A percentile compares a stretch with the other conserved stretches of the same genome.
Evolutionary conservation across 352 stramenopile species (phyloP).

Genomic region (Globisporangium splendens): DNA sequence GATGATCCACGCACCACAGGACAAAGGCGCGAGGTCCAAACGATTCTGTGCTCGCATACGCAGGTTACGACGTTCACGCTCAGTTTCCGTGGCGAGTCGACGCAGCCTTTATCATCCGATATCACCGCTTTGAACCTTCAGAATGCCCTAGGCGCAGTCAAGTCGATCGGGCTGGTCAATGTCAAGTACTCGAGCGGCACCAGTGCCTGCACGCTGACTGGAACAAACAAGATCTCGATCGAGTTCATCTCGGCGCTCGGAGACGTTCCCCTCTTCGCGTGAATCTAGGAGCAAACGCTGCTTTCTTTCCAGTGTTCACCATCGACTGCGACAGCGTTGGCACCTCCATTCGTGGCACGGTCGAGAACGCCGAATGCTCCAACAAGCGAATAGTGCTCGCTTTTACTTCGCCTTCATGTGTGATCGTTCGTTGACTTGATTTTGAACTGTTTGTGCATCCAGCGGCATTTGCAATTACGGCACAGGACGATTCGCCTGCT

Average conservation of each 20-base stretch:
- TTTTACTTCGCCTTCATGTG: neutral
- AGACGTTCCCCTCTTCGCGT: slow-evolving; percentile 50
- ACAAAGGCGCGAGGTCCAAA: slow-evolving; percentile 63
- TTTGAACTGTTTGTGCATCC: neutral
- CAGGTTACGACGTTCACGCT: slow-evolving; percentile 47
- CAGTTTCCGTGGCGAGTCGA: slow-evolving; percentile 50
- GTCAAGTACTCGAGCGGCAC: slow-evolving; percentile 54
- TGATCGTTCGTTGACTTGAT: neutral
- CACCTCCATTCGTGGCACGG: slow-evolving; percentile 50
- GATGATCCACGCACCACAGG: slow-evolving; percentile 66
- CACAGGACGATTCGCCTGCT: slow-evolving; percentile 53
- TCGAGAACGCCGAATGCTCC: slow-evolving; percentile 68
- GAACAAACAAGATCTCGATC: slow-evolving; percentile 57
- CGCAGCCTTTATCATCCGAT: slow-evolving; percentile 36
- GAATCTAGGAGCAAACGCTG: slow-evolving; percentile 20
- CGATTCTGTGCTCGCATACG: slow-evolving; percentile 45
- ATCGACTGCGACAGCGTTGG: slow-evolving; percentile 55
- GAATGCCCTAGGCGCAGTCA: slow-evolving; percentile 34
- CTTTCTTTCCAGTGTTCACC: slow-evolving; percentile 40
- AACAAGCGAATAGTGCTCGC: slow-evolving; percentile 57
- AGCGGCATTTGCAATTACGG: slow-evolving; percentile 62
- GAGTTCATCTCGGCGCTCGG: slow-evolving; percentile 55
- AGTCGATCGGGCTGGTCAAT: slow-evolving; percentile 30
- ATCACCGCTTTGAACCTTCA: slow-evolving; percentile 32
- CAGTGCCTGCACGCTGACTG: slow-evolving; percentile 43